Evolutionary conservation across 2,329 filamentous ascomycete species (phyloP), one percentile per base, ranked within the genome.

Genomic region (Exophiala sp.): DNA sequence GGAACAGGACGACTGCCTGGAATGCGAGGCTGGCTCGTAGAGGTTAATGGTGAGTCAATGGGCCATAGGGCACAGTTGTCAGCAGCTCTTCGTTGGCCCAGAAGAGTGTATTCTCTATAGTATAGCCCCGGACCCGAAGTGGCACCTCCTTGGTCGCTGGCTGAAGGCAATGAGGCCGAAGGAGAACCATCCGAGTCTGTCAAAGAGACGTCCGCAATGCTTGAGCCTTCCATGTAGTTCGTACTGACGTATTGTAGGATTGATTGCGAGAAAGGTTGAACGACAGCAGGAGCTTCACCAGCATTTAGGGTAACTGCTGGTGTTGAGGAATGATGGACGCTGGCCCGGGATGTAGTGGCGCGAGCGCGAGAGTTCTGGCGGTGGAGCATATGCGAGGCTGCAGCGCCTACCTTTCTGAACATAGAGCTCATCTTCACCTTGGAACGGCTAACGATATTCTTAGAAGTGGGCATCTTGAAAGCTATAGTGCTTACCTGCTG

Each of bases 121-220:
- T 37, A 37, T 37, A 37, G 34, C 1, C 34, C 34, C 6, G 34
- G 34, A 2, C 34, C 34, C 3, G 34, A 37, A 13, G 34, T 37
- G 6, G 34, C 34, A 19, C 34, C 21, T 13, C 22, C 22, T 1
- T 16, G 13, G 22, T 37, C 2, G n/a, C 34, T 16, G 13, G 14
- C 16, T 8, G 34, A 7, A 18, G 14, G 5, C 5, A 8, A 19
- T 2, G 40, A 41, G 19, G 16, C 22, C 9, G 5, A 9, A 19
- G 21, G 11, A 43, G 10, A 2, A 29, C 14, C 40, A n/a, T 8
- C 19, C n/a, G 22, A 43, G 21, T 3, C 22, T 3, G 23, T 27
- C 8, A 23, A 29, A 18, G 40, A 43, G 11, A 43, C 27, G n/a
- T 43, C 40, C 9, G 40, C 40, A 43, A 43, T 43, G 23, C 40